Evolutionary conservation across 306 rosid genomes (phyloP), one percentile per base, ranked within the genome.

Genomic region (Cicer arietinum): DNA sequence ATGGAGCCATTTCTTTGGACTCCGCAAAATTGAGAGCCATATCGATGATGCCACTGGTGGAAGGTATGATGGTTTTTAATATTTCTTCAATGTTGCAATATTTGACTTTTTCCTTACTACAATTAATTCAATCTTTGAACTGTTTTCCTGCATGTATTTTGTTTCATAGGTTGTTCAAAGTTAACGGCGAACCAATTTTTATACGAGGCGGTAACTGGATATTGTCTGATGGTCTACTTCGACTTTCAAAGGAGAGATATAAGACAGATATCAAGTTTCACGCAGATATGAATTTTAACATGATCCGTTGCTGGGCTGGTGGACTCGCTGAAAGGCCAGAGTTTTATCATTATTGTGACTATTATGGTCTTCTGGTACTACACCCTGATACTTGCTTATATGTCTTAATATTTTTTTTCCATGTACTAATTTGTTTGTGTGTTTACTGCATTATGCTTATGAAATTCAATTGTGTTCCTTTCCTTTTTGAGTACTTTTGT

Each of bases 251-350:
- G 81, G 83, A 94, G 84, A 96, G 98, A 70, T 94, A 94, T 75
- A 51, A 65, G 14, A 88, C 98, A 37, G 97, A 94, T 74, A 86
- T 94, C 77, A 94, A 90, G 80, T 94, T 94, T 77, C 98, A 94
- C 73, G 97, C 98, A 7, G 96, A 91, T 78, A 91, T 94, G 98
- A 94, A 94, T 84, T 90, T 94, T 57, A 94, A 94, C 88, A 94
- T 94, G 98, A 72, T 94, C 67, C 98, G 98, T 12, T 90, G 97
- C 66, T 94, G 98, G 98, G 97, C 89, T 47, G 98, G 98, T 77
- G 98, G 94, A 72, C 84, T 94, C 74, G 84, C 96, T 8, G 98
- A 91, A 85, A 90, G 98, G 79, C 98, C 98, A 11, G 98, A 94
- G 12, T 94, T 94, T 76, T 94, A 94, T 81, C 79, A 89, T 61